A percentile compares a stretch with the other conserved stretches of the same genome.
Evolutionary conservation across 148 eudicot species (phyloP).

Genomic region (Nyssa sinensis): DNA sequence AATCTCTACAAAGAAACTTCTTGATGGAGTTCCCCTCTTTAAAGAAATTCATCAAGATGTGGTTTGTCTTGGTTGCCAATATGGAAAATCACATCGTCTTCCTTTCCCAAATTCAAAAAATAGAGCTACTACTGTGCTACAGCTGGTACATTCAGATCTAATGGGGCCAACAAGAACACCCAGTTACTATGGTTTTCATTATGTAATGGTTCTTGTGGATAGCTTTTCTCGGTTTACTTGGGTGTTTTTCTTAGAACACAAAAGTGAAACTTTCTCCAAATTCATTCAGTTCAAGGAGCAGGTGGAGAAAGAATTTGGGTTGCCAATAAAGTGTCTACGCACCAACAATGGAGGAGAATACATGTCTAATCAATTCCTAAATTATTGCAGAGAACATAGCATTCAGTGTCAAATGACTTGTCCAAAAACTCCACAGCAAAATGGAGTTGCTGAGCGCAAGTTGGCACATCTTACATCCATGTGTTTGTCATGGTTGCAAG

Average conservation of each 20-base stretch:
- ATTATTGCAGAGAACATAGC: neutral
- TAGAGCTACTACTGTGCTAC: neutral
- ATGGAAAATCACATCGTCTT: slow-evolving; percentile 18
- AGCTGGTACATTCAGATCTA: slow-evolving; percentile 19
- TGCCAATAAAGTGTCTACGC: neutral
- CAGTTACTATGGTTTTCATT: neutral
- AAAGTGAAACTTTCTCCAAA: slow-evolving; percentile 9
- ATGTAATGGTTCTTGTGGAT: slow-evolving; percentile 20
- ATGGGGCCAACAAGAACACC: too few species aligned
- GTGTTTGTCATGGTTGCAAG: too few species aligned
- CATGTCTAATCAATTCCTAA: neutral
- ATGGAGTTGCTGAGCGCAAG: too few species aligned
- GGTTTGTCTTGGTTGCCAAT: too few species aligned
- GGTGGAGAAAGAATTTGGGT: too few species aligned
- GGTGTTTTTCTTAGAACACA: slow-evolving; percentile 16
- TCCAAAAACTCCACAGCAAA: too few species aligned
- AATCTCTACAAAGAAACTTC: neutral
- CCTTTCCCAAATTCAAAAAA: slow-evolving; percentile 13
- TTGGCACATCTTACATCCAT: too few species aligned
- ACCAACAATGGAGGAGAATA: slow-evolving; percentile 21
- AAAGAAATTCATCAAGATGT: too few species aligned
- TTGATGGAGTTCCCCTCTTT: too few species aligned
- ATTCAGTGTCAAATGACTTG: slow-evolving; percentile 21
- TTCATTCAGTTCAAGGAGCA: slow-evolving; percentile 18
- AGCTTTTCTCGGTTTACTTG: slow-evolving; percentile 12